Conservation (phyloP, 2,329 filamentous ascomycete genomes). For the Penicillium freii region DNA sequence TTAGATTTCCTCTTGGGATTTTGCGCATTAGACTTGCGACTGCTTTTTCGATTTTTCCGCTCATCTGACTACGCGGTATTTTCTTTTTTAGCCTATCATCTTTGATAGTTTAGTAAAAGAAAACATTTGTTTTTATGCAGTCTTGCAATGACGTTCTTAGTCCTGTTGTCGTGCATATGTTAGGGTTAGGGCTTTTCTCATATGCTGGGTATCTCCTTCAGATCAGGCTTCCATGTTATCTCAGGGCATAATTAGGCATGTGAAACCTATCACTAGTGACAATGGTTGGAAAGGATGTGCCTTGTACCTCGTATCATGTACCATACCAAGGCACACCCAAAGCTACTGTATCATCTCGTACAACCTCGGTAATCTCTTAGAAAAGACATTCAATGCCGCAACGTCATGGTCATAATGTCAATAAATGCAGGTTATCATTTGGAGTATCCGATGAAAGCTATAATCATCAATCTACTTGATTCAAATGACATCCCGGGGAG, state of each 20-base stretch:
- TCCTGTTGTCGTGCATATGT: neutral
- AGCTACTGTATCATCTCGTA: neutral
- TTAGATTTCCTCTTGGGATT: neutral
- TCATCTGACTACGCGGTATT: neutral
- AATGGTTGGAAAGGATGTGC: neutral
- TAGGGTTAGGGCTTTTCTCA: neutral
- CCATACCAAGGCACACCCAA: neutral
- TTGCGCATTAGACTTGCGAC: neutral
- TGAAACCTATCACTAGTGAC: neutral
- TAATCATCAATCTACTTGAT: neutral
- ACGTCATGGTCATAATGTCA: neutral
- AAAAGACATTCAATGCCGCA: neutral
- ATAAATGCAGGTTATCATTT: neutral
- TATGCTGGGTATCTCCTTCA: neutral
- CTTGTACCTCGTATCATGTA: neutral
- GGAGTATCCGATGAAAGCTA: neutral
- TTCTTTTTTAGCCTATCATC: neutral
- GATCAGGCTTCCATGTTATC: neutral
- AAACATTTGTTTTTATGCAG: neutral
- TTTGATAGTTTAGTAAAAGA: neutral
- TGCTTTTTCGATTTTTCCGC: neutral
- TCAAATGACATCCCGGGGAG: neutral
- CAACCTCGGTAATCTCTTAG: neutral
- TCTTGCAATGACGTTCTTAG: neutral
- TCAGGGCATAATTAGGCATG: neutral